These are phyloP conservation scores for Pichia kluyveri DNA, from an alignment of 805 yeast species.

Conservation along the genomic window DNA sequence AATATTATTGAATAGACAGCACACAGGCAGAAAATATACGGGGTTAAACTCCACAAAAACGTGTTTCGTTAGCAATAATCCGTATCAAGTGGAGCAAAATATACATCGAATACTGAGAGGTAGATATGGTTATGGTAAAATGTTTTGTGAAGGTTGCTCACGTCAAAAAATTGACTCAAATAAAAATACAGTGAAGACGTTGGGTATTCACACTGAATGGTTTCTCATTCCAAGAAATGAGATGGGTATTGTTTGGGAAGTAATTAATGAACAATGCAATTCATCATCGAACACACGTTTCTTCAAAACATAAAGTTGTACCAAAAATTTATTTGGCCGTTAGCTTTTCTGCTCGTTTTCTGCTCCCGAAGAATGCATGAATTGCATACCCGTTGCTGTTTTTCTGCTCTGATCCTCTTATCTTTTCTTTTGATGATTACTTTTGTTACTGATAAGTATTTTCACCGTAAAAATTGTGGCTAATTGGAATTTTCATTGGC, in stretches of 20 bases:
- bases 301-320: background rate
- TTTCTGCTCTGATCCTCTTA: too few relatives aligned
- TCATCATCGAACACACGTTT: too few relatives aligned
- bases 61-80: conserved; percentile 30
- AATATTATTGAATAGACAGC: background rate
- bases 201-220: conserved; percentile 43
- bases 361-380: too few relatives aligned
- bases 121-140: conserved; percentile 38
- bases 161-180: background rate
- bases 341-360: background rate
- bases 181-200: background rate
- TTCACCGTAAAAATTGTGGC: too few relatives aligned
- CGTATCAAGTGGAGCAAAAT: conserved; percentile 30
- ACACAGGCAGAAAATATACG: conserved; percentile 2
- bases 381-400: too few relatives aligned
- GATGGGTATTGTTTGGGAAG: conserved; percentile 21
- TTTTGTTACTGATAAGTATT: too few relatives aligned
- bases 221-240: conserved; percentile 41
- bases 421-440: too few relatives aligned
- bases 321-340: background rate
- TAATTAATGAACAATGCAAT: conserved; percentile 8
- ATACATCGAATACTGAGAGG: conserved; percentile 32
- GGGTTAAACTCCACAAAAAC: conserved; percentile 7
- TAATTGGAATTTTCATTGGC: too few relatives aligned
- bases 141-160: conserved; percentile 40